Evolutionary conservation across 257 asterid genomes (phyloP), one percentile per base, ranked within the genome.

Genomic region (Solanum habrochaites): DNA sequence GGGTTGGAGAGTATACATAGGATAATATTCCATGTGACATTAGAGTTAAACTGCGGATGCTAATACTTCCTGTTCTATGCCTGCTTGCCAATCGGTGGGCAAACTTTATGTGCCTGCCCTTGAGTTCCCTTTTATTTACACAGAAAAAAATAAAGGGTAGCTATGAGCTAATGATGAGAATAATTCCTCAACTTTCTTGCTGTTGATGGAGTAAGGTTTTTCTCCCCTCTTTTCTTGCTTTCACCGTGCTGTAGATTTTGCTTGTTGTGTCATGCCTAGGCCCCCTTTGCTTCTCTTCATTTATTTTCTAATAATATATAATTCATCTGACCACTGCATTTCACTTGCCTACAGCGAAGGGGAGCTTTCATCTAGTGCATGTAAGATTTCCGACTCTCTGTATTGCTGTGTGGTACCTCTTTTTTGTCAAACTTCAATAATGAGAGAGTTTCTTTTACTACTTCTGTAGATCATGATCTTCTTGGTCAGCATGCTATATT

Each of bases 361-460:
- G 86, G 98, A 96, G 75, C 92, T 93, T 87, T 88, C 97, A 82
- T 90, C 99, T 9, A 90, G 90, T 86, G 89, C 96, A 90, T 93
- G 99, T 96, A 93, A 94, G 98, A 40, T 87, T 90, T 90, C 87
- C 5, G 27, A 85, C 45, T 52, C 87, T 85, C 86, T 62, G 85
- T 87, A 78, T 40, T 85, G 72, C 64, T 60, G 37, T 85, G 80
- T 35, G 21, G 52, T 86, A 82, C 87, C 66, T 58, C 60, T 91
- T 83, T 70, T 74, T 74, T 82, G 32, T 47, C 69, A 47, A 75
- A 67, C 37, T 64, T 87, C 83, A 83, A 73, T 90, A 72, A 52
- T 89, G 85, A 91, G 83, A 29, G 52, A 87, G 77, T 45, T 80
- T 66, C 89, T 32, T 15, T 82, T 88, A 16, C 87, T 88, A 82